These are phyloP conservation scores for Alternaria metachromatica DNA, from an alignment of 2,329 filamentous ascomycete genomes.

Conservation along the genomic window DNA sequence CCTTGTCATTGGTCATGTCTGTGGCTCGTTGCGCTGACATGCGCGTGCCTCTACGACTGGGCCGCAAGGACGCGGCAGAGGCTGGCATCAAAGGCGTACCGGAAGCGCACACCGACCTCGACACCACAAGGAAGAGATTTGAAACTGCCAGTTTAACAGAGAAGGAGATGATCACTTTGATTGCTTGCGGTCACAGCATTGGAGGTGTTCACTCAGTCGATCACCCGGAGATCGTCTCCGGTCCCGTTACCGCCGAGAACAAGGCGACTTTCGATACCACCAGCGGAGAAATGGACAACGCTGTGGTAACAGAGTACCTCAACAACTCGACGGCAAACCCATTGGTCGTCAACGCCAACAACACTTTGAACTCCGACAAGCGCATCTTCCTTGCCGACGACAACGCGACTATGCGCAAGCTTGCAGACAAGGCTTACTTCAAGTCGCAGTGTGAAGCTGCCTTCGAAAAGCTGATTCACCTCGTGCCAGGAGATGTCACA, in stretches of 20 bases:
- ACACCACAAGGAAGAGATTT: slow-evolving; percentile 38
- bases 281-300: slow-evolving; percentile 31
- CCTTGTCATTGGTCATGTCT: slow-evolving; percentile 38
- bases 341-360: slow-evolving; percentile 33
- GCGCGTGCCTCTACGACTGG: slow-evolving; percentile 38
- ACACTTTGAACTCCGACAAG: slow-evolving; percentile 41
- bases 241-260: slow-evolving; percentile 25
- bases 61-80: slow-evolving; percentile 42
- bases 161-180: slow-evolving; percentile 34
- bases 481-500: slow-evolving; percentile 27
- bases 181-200: slow-evolving; percentile 47
- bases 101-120: slow-evolving; percentile 40
- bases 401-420: slow-evolving; percentile 39
- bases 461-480: slow-evolving; percentile 28
- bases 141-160: slow-evolving; percentile 38
- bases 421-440: slow-evolving; percentile 30
- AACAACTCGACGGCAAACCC: slow-evolving; percentile 36
- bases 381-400: slow-evolving; percentile 40
- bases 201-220: slow-evolving; percentile 44
- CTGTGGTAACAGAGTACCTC: slow-evolving; percentile 44
- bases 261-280: slow-evolving; percentile 37
- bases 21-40: slow-evolving; percentile 40
- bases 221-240: slow-evolving; percentile 41
- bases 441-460: slow-evolving; percentile 23
- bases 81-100: slow-evolving; percentile 41